Conservation (phyloP, 1,139 yeast genomes). For the Pichia sp. region DNA sequence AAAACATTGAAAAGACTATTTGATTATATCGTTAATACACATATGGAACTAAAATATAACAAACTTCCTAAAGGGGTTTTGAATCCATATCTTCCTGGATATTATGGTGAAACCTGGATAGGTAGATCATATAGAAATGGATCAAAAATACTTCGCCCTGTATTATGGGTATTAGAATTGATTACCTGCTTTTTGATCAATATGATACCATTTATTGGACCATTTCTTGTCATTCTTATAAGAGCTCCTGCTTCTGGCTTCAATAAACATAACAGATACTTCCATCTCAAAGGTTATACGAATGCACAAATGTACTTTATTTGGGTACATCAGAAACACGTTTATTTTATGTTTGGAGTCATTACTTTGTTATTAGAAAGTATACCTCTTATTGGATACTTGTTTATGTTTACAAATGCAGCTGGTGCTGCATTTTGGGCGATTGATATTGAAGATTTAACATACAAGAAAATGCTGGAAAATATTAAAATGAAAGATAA, state of each 20-base stretch:
- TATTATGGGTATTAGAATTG: constrained; percentile 31
- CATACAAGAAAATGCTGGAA: neutral
- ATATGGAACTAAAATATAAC: constrained; percentile 25
- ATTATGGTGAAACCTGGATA: constrained; percentile 32
- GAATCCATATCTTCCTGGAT: constrained; percentile 38
- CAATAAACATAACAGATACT: constrained; percentile 53
- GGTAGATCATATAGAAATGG: constrained; percentile 28
- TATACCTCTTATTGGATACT: constrained; percentile 53
- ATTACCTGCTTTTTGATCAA: constrained; percentile 35
- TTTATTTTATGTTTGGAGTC: constrained; percentile 44
- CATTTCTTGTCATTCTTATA: constrained; percentile 44
- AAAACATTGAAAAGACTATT: constrained; percentile 49
- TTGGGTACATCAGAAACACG: constrained; percentile 20
- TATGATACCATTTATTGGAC: constrained; percentile 58
- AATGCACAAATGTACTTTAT: constrained; percentile 32
- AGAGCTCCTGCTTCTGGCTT: constrained; percentile 57
- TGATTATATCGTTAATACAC: constrained; percentile 48
- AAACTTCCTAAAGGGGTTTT: constrained; percentile 32
- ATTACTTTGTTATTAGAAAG: constrained; percentile 52
- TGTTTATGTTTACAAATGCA: constrained; percentile 60
- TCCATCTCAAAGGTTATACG: constrained; percentile 49
- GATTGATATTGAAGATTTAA: constrained; percentile 26
- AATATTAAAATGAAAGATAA: neutral
- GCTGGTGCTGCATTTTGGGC: constrained; percentile 76
- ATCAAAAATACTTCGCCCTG: constrained; percentile 27